phyloP scores from a whole-genome alignment of 441 rosid species.

The Pelargonium myrrhifolium region DNA sequence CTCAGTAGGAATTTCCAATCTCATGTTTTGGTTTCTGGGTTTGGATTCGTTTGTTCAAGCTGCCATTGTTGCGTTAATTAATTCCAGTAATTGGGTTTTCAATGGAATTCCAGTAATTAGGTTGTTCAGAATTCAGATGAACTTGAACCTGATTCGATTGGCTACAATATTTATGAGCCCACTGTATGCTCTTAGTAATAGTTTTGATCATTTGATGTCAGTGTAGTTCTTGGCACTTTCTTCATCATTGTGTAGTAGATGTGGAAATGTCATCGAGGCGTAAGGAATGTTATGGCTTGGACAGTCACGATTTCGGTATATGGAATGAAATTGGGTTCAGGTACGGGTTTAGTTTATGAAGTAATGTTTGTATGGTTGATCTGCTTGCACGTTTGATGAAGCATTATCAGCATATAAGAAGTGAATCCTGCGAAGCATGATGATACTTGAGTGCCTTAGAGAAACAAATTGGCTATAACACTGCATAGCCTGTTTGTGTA shows the following conservation, averaged over 20 bases:
- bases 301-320: no score
- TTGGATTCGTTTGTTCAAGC: constrained; percentile 54
- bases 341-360: constrained; percentile 15
- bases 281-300: no score
- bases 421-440: constrained; percentile 27
- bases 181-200: constrained; percentile 27
- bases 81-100: constrained; percentile 66
- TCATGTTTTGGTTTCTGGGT: constrained; percentile 49
- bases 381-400: constrained; percentile 45
- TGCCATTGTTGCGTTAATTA: constrained; percentile 51
- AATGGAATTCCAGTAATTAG: constrained; percentile 42
- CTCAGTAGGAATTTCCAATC: constrained; percentile 35
- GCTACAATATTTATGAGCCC: constrained; percentile 52
- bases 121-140: constrained; percentile 46
- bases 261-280: neutral
- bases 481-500: neutral
- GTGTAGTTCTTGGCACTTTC: neutral
- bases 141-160: constrained; percentile 47
- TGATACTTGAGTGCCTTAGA: neutral
- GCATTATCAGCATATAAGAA: constrained; percentile 43
- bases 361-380: no score
- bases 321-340: constrained; percentile 48
- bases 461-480: neutral
- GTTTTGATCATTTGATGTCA: neutral
- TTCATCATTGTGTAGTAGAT: neutral